Conservation (phyloP, 352 stramenopile genomes). For the Paralagenidium karlingii region DNA sequence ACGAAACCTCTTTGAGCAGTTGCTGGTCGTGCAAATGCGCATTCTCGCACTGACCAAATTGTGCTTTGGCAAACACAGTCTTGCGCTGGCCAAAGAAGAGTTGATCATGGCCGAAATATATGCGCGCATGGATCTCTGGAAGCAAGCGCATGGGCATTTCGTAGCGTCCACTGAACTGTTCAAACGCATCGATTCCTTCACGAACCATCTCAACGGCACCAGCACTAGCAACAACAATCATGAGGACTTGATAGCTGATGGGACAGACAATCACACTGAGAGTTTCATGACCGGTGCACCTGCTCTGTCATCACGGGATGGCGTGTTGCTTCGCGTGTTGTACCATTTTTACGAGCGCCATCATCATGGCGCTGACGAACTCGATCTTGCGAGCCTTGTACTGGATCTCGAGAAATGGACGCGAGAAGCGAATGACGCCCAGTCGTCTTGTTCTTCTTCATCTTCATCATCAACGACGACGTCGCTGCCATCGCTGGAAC, state of each 20-base stretch:
- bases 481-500: no score
- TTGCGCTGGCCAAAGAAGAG: slow-evolving; percentile 27
- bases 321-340: slow-evolving; percentile 3
- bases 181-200: slow-evolving; percentile 12
- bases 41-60: slow-evolving; percentile 39
- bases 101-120: slow-evolving; percentile 44
- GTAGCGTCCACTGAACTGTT: slow-evolving; percentile 21
- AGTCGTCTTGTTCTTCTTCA: no score
- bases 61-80: slow-evolving; percentile 17
- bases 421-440: no score
- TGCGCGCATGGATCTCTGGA: slow-evolving; percentile 46
- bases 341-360: slow-evolving; percentile 14
- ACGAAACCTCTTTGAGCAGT: slow-evolving; percentile 36
- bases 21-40: slow-evolving; percentile 40
- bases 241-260: no score
- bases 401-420: neutral
- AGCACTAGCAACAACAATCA: no score
- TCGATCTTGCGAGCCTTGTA: slow-evolving; percentile 2
- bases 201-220: no score
- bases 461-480: no score
- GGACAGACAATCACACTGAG: no score
- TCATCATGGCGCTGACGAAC: neutral
- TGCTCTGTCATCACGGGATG: no score
- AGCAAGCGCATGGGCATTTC: slow-evolving; percentile 40
- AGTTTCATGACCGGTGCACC: no score